Conservation (phyloP, 768 basidiomycete species). For the Exsudoporus frostii region DNA sequence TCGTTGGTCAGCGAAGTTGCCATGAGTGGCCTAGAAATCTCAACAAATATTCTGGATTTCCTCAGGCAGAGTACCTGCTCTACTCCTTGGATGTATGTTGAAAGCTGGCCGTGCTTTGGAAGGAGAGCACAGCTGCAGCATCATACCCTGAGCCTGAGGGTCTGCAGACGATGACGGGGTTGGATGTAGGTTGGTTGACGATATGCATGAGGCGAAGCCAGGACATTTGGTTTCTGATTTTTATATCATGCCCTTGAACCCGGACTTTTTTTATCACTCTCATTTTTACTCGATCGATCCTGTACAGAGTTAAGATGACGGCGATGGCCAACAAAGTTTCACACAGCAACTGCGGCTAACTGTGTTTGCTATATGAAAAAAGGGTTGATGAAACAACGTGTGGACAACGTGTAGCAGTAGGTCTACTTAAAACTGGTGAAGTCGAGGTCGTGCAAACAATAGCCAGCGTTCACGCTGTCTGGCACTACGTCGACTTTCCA, state of each 20-base stretch:
- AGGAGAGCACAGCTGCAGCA: slow-evolving; percentile 73
- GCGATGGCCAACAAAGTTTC: no score
- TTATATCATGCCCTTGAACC: no score
- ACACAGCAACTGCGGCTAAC: no score
- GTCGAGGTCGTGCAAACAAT: no score
- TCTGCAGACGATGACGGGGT: slow-evolving; percentile 73
- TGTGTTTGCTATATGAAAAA: no score
- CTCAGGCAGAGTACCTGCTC: slow-evolving; percentile 82
- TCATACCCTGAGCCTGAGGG: slow-evolving; percentile 76
- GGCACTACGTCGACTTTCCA: no score
- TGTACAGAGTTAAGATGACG: no score
- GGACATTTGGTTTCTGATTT: neutral
- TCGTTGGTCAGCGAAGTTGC: slow-evolving; percentile 1
- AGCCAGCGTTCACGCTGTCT: no score
- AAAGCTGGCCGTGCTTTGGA: slow-evolving; percentile 63
- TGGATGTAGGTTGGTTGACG: slow-evolving; percentile 78
- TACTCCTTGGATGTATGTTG: slow-evolving; percentile 81
- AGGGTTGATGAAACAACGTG: no score
- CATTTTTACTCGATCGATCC: neutral
- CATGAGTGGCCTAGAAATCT: slow-evolving; percentile 42
- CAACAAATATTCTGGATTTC: slow-evolving; percentile 75
- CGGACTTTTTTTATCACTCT: neutral
- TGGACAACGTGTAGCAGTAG: no score
- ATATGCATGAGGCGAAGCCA: slow-evolving; percentile 8
- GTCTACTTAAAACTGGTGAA: no score